Percentiles rank a stretch among this genome's conserved stretches.
Evolutionary conservation across 345 rosid genomes (phyloP).

Genomic region (Kernera saxatilis): DNA sequence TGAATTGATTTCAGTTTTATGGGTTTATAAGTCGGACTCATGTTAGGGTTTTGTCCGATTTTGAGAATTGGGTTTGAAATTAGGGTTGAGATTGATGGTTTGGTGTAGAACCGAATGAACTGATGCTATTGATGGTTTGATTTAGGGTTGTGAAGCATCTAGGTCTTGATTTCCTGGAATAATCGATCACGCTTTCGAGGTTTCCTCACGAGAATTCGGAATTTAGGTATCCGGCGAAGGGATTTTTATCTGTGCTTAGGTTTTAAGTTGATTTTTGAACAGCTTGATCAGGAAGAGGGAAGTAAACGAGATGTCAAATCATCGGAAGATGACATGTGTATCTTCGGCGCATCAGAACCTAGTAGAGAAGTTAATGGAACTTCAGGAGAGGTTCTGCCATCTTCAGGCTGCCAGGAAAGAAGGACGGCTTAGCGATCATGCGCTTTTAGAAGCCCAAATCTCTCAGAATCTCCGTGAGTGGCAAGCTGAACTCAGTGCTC

Average conservation of each 20-base stretch:
- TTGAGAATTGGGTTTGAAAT: background rate
- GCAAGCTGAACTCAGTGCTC: conserved; percentile 61
- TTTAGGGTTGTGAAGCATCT: too few relatives aligned
- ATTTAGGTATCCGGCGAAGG: background rate
- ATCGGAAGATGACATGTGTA: conserved; percentile 42
- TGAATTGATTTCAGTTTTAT: background rate
- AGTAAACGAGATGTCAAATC: conserved; percentile 34
- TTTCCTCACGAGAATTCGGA: background rate
- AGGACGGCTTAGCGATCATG: conserved; percentile 44
- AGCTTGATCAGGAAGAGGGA: background rate
- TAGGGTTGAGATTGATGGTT: background rate
- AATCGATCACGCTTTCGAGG: too few relatives aligned
- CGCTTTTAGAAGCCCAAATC: conserved; percentile 62
- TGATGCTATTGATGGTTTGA: background rate
- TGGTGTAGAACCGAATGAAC: background rate
- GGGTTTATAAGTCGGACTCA: background rate
- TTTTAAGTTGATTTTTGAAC: background rate
- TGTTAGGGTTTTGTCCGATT: background rate
- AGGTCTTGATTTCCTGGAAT: background rate
- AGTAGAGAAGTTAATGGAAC: conserved; percentile 55
- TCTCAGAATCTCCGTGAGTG: conserved; percentile 59
- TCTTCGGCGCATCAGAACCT: conserved; percentile 46
- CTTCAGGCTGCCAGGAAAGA: conserved; percentile 67
- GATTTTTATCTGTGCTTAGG: background rate
- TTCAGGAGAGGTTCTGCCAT: conserved; percentile 48